These are phyloP conservation scores for Alnus glutinosa DNA, from an alignment of 306 rosid species.

Conservation along the genomic window DNA sequence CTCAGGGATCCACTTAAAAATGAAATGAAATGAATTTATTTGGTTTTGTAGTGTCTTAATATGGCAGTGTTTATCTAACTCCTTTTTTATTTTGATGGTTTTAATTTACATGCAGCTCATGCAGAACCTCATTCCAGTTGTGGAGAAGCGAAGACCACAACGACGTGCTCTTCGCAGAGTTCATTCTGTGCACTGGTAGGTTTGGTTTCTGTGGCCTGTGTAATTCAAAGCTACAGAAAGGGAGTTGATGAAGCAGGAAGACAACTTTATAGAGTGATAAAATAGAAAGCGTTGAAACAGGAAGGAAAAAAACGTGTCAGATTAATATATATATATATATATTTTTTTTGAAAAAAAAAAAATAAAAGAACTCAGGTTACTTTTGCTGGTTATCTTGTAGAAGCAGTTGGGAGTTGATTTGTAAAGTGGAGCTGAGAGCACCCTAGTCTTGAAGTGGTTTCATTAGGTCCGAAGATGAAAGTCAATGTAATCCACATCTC, in stretches of 20 bases:
- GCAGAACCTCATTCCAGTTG: conserved; percentile 50
- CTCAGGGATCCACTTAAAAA: neutral
- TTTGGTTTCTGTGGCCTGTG: conserved; percentile 21
- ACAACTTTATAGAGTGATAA: neutral
- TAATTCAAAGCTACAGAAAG: conserved; percentile 22
- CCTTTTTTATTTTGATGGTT: neutral
- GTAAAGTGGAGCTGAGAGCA: conserved; percentile 15
- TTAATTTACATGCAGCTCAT: conserved; percentile 52
- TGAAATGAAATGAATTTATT: neutral
- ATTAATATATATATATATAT: neutral
- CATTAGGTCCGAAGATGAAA: conserved; percentile 4
- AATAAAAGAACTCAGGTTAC: neutral
- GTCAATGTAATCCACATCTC: neutral
- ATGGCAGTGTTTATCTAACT: neutral
- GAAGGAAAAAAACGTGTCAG: neutral
- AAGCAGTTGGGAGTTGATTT: conserved; percentile 12
- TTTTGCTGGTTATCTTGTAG: conserved; percentile 9
- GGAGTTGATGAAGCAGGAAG: conserved; percentile 1
- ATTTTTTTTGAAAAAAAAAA: neutral
- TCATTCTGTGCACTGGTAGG: conserved; percentile 45
- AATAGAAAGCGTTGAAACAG: neutral
- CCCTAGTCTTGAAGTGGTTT: conserved; percentile 7
- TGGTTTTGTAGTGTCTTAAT: too few relatives aligned
- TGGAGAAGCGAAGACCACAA: conserved; percentile 46
- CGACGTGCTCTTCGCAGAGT: conserved; percentile 47